Conservation (phyloP, 305 asterid genomes). For the Solanum hybrid region DNA sequence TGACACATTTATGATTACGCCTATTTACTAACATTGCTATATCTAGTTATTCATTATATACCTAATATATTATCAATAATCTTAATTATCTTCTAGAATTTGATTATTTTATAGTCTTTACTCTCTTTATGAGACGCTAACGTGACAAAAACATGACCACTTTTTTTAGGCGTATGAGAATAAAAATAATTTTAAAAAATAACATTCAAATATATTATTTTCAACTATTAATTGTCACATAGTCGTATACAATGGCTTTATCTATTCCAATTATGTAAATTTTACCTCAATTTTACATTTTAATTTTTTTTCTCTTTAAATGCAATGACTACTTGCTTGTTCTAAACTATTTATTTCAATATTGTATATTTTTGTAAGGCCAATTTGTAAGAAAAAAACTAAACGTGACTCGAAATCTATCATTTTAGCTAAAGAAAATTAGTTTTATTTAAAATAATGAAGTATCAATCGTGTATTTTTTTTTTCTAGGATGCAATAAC, state of each 20-base stretch:
- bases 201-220: not conserved
- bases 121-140: not conserved
- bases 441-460: too few species aligned
- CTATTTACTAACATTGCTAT: not conserved
- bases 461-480: not conserved
- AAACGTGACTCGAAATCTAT: not conserved
- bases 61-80: not conserved
- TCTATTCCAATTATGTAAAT: not conserved
- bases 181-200: too few species aligned
- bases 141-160: not conserved
- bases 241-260: not conserved
- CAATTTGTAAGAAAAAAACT: not conserved
- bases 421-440: too few species aligned
- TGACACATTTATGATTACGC: not conserved
- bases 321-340: not conserved
- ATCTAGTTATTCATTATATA: not conserved
- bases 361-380: too few species aligned
- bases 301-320: not conserved
- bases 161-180: not conserved
- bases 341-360: not conserved
- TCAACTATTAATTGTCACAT: not conserved
- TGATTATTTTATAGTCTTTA: not conserved
- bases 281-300: not conserved
- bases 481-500: not conserved
- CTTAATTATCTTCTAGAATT: not conserved